Percentiles rank a stretch among this genome's conserved stretches.
These are phyloP conservation scores for Apiotrichum porosum DNA, from an alignment of 1,284 basidiomycete species.

Conservation along the genomic window DNA sequence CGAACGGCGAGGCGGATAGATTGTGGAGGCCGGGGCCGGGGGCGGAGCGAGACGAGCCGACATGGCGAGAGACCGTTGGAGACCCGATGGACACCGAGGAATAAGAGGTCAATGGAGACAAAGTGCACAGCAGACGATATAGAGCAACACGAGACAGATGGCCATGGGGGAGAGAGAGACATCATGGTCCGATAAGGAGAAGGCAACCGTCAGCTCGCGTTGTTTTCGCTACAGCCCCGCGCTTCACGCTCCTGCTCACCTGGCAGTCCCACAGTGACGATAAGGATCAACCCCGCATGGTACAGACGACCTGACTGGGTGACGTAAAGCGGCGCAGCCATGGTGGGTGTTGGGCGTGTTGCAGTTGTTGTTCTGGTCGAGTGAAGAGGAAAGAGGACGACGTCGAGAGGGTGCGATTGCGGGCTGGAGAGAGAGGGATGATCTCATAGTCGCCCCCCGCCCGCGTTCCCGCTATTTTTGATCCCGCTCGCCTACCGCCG, in stretches of 20 bases:
- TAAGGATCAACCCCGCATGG: constrained; percentile 91
- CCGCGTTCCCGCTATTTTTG: no score
- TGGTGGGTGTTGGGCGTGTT: constrained; percentile 34
- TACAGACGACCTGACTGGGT: constrained; percentile 70
- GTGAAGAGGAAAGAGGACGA: no score
- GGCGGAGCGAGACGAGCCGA: not conserved
- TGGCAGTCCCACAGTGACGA: constrained; percentile 85
- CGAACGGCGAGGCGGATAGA: not conserved
- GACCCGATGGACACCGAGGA: not conserved
- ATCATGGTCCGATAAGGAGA: no score
- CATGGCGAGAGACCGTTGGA: not conserved
- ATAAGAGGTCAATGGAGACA: no score
- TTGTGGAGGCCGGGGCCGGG: not conserved
- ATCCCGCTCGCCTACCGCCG: no score
- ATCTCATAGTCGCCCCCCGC: no score
- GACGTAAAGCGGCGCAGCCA: constrained; percentile 83
- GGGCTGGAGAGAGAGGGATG: no score
- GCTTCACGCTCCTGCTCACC: constrained; percentile 30
- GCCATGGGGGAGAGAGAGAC: no score
- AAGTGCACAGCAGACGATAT: no score
- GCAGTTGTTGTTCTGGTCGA: no score
- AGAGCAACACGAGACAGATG: no score
- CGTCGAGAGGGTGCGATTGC: no score
- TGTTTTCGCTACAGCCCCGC: not conserved
- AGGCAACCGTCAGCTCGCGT: not conserved